Evolutionary conservation across 257 asterid species (phyloP), one percentile per base, ranked within the genome.

Genomic region (Solanum arcanum): DNA sequence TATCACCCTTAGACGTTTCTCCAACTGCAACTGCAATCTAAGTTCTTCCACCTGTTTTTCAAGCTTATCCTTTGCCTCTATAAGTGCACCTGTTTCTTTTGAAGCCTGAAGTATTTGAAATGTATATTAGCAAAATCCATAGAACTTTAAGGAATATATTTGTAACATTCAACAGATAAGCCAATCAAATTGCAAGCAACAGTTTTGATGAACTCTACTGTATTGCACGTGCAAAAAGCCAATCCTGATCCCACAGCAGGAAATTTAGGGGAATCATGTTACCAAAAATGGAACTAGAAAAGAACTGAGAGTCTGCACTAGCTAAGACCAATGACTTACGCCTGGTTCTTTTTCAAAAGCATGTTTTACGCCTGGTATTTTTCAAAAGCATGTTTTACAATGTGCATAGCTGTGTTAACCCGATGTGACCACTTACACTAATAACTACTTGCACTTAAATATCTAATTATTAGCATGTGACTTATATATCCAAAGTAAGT

Each of bases 1-100:
- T 76, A 87, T 93, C 92, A 97, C 99, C 98, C 98, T 96, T 80
- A 94, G 90, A 21, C 96, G 96, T 92, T 97, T 96, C 93, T 97
- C 99, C 92, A 97, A 93, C 95, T 95, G 98, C 90, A 95, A 88
- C 88, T 98, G 96, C 93, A 94, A 90, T 68, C 98, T 92, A 80
- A 97, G 99, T 90, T 97, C 99, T 93, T 97, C 98, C 91, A 97
- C 98, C 89, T 94, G 95, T 93, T 97, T 97, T 93, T 97, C 99
- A 92, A 97, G 99, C 92, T 96, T 96, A 91, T 96, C 96, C 90
- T 97, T 97, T 42, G 99, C 98, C 93, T 97, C 98, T 92, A 93
- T 95, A 75, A 97, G 98, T 41, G 98, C 98, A 21, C 99, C 99
- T n/a, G 99, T 95, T 93, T 95, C 99, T 90, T 94, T 94, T 59